These are phyloP conservation scores for Cyclaneusma minus DNA, from an alignment of 2,329 filamentous ascomycete species.

Conservation along the genomic window DNA sequence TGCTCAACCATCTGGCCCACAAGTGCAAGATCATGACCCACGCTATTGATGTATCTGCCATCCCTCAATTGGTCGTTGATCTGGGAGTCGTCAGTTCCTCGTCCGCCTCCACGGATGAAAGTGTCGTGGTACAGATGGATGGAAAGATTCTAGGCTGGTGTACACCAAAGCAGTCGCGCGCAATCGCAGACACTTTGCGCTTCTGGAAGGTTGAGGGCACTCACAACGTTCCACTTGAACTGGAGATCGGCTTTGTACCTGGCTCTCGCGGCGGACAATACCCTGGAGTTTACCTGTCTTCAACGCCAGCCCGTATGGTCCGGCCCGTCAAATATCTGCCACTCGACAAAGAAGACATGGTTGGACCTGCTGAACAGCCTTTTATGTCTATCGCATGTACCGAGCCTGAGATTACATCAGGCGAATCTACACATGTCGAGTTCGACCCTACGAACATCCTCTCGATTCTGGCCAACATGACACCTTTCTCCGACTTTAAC, in stretches of 20 bases:
- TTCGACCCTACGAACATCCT: slow-evolving; percentile 91
- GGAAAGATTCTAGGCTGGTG: slow-evolving; percentile 85
- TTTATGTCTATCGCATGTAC: slow-evolving; percentile 96
- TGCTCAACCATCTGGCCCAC: slow-evolving; percentile 89
- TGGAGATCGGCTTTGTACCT: slow-evolving; percentile 88
- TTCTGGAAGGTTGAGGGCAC: slow-evolving; percentile 91
- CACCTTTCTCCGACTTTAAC: slow-evolving; percentile 96
- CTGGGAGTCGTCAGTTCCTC: slow-evolving; percentile 66
- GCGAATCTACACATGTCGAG: slow-evolving; percentile 85
- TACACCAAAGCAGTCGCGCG: slow-evolving; percentile 64
- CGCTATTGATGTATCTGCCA: slow-evolving; percentile 53
- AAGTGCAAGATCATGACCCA: slow-evolving; percentile 82
- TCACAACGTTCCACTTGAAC: slow-evolving; percentile 62
- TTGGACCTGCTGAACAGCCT: slow-evolving; percentile 89
- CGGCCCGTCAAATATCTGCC: slow-evolving; percentile 86
- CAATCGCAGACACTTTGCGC: slow-evolving; percentile 73
- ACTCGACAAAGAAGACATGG: slow-evolving; percentile 69
- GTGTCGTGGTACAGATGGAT: slow-evolving; percentile 79
- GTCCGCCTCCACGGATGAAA: slow-evolving; percentile 67
- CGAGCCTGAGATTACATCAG: slow-evolving; percentile 75
- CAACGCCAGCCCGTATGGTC: slow-evolving; percentile 71
- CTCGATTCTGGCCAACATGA: slow-evolving; percentile 96
- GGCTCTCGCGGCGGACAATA: slow-evolving; percentile 85
- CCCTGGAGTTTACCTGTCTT: slow-evolving; percentile 88
- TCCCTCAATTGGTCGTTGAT: slow-evolving; percentile 61